Conservation (phyloP, 345 rosid species). For the Eucalyptus marginata region DNA sequence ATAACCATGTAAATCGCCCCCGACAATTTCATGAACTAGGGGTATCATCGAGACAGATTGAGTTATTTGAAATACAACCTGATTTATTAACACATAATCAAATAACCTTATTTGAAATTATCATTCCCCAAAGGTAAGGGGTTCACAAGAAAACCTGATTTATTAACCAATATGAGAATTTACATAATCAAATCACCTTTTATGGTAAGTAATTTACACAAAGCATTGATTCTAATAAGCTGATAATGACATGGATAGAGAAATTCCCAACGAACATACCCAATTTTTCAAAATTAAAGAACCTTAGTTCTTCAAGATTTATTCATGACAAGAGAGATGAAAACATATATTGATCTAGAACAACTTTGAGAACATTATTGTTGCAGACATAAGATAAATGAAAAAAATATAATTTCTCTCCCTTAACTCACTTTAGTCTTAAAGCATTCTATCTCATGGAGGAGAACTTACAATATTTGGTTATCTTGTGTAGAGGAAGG, state of each 20-base stretch:
- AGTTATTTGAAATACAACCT: neutral
- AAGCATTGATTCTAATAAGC: neutral
- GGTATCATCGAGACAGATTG: neutral
- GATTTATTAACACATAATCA: too few relatives aligned
- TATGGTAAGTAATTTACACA: neutral
- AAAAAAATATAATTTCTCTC: too few relatives aligned
- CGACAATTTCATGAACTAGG: neutral
- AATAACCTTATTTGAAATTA: neutral
- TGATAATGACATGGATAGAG: neutral
- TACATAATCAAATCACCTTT: neutral
- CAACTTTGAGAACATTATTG: neutral
- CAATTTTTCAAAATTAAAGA: neutral
- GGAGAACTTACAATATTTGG: too few relatives aligned
- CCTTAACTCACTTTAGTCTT: neutral
- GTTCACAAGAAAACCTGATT: neutral
- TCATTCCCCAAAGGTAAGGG: too few relatives aligned
- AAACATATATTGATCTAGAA: neutral
- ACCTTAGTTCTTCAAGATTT: neutral
- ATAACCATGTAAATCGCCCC: neutral
- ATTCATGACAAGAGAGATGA: too few relatives aligned
- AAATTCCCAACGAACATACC: neutral
- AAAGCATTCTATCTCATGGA: neutral
- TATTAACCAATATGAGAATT: neutral
- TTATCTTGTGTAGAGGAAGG: neutral
- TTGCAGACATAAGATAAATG: neutral